These are phyloP conservation scores for Mallotus japonicus DNA, from an alignment of 441 rosid species.

Conservation along the genomic window DNA sequence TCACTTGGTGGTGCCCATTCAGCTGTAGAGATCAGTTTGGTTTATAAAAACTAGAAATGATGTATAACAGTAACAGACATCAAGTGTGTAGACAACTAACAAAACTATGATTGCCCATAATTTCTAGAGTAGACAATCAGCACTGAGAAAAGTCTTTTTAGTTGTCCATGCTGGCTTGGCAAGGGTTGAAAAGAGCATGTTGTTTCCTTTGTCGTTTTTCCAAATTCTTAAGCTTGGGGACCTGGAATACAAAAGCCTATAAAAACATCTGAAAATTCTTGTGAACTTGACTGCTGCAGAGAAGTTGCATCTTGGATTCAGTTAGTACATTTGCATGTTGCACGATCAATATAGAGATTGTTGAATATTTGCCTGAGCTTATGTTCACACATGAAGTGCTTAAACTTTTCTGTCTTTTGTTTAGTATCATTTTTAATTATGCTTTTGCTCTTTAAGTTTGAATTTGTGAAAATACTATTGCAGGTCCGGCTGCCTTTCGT, in stretches of 20 bases:
- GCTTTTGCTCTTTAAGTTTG: neutral
- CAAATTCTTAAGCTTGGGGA: neutral
- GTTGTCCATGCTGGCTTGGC: neutral
- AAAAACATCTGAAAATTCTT: neutral
- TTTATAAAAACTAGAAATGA: neutral
- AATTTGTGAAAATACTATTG: conserved; percentile 23
- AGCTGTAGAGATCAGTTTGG: neutral
- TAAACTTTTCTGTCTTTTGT: neutral
- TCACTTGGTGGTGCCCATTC: neutral
- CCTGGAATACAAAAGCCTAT: neutral
- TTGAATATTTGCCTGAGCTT: conserved; percentile 5
- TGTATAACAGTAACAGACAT: neutral
- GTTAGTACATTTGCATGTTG: neutral
- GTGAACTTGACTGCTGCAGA: neutral
- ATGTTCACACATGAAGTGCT: neutral
- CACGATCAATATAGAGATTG: neutral
- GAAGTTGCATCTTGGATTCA: neutral
- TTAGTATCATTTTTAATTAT: neutral
- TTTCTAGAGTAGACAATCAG: neutral
- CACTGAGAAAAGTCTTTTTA: neutral
- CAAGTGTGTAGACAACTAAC: neutral
- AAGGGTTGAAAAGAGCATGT: neutral
- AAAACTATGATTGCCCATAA: neutral
- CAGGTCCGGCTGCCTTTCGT: conserved; percentile 99
- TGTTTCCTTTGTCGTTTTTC: neutral